These are phyloP conservation scores for Penicillium egyptiacum DNA, from an alignment of 495 filamentous ascomycete genomes.

Conservation along the genomic window DNA sequence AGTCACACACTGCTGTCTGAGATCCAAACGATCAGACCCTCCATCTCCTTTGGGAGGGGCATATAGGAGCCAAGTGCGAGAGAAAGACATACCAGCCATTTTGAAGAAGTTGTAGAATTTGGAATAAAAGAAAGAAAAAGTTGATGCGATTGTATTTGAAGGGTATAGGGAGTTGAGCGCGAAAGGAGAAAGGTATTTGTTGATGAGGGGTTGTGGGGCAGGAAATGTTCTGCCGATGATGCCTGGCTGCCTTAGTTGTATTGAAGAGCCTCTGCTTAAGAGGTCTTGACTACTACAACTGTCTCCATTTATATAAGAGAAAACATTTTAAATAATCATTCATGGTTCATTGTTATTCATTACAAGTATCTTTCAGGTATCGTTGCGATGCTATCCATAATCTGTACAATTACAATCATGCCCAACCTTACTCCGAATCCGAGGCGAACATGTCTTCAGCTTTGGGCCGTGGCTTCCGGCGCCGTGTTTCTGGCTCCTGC, in stretches of 20 bases:
- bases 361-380: slow-evolving; percentile 3
- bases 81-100: slow-evolving; percentile 33
- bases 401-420: slow-evolving; percentile 22
- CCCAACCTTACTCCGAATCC: slow-evolving; percentile 42
- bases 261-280: slow-evolving; percentile 1
- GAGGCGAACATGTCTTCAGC: slow-evolving; percentile 95
- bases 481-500: slow-evolving; percentile 23
- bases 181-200: slow-evolving; percentile 30
- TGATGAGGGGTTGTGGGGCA: slow-evolving; percentile 35
- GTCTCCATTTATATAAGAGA: neutral
- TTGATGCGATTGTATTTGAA: slow-evolving; percentile 17
- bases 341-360: slow-evolving; percentile 5
- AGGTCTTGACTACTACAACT: neutral
- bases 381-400: slow-evolving; percentile 1
- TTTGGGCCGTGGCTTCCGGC: slow-evolving; percentile 64
- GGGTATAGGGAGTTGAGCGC: slow-evolving; percentile 8
- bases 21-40: slow-evolving; percentile 1
- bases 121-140: neutral
- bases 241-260: slow-evolving; percentile 24
- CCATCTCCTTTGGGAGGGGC: neutral
- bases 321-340: neutral
- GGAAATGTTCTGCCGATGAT: slow-evolving; percentile 29
- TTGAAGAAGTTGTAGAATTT: slow-evolving; percentile 23
- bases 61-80: neutral
- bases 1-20: slow-evolving; percentile 6